Evolutionary conservation across 306 rosid genomes (phyloP), one percentile per base, ranked within the genome.

Genomic region (Malus sylvestris): DNA sequence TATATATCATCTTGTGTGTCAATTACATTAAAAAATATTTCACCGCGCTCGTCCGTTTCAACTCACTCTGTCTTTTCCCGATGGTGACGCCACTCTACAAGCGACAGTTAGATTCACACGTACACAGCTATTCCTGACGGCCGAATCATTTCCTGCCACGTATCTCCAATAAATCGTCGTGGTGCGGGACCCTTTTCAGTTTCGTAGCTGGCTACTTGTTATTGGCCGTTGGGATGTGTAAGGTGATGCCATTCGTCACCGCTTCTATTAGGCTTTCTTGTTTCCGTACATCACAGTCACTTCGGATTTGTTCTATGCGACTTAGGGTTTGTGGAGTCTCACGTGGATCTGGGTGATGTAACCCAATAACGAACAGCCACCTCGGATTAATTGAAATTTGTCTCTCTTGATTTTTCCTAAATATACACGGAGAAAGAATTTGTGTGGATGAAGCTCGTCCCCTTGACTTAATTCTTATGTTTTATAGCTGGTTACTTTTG

Each of bases 241-340:
- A 4, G 8, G 27, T 18, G 29, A 3, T 13, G 62, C 65, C 52
- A 80, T 74, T 74, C n/a, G 71, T 42, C 10, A 29, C 32, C 10
- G 49, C 33, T 20, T 16, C 40, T 40, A 16, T 20, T 66, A 15
- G 32, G 64, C 45, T 32, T 40, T 58, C 75, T 49, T 46, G 59
- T 11, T 33, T 74, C 68, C 80, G 72, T 75, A 80, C 80, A 61
- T 52, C 35, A 80, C 70, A 2, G 70, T 29, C 32, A 11, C 19
- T 23, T 49, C 68, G 16, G 14, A 4, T 8, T 20, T 46, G 10
- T 33, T 22, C 29, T 20, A 12, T 19, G 19, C 57, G 27, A 44
- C 42, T 42, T 10, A 9, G 55, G 18, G 42, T 4, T 11, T 78
- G 44, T 32, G 30, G 57, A 30, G 10, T 20, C 18, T n/a, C 52